Conservation (phyloP, 352 stramenopile genomes). For the Phytopythium ostracodes region DNA sequence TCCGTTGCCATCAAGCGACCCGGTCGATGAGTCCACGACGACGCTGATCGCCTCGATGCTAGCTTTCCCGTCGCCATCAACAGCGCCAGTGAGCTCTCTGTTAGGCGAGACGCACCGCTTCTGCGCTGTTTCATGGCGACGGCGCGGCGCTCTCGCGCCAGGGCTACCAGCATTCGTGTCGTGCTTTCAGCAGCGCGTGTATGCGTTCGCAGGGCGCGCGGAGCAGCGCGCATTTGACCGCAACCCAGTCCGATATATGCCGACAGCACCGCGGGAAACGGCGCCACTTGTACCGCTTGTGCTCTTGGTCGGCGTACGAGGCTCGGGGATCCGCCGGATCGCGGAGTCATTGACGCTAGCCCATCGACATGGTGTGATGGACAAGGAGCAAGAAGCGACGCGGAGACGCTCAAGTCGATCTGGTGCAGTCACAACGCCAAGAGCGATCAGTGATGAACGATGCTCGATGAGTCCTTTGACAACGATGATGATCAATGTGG, state of each 20-base stretch:
- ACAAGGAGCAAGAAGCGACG: not conserved
- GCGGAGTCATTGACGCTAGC: conserved; percentile 4
- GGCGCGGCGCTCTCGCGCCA: conserved; percentile 32
- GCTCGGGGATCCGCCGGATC: conserved; percentile 14
- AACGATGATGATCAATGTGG: conserved; percentile 15
- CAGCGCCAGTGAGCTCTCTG: conserved; percentile 9
- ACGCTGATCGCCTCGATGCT: conserved; percentile 2
- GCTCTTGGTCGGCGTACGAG: conserved; percentile 50
- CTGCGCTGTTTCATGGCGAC: conserved; percentile 57
- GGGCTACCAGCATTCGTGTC: conserved; percentile 33
- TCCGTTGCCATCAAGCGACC: not conserved
- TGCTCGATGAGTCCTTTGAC: not conserved
- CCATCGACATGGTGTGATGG: not conserved
- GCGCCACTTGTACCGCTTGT: conserved; percentile 32
- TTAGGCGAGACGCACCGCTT: conserved; percentile 55
- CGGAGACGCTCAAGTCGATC: not conserved
- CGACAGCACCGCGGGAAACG: conserved; percentile 19
- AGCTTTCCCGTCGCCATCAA: not conserved
- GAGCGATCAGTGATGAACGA: not conserved
- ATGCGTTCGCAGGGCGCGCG: conserved; percentile 41
- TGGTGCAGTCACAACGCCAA: not conserved
- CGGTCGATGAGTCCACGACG: not conserved
- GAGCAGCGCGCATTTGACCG: conserved; percentile 45
- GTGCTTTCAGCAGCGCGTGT: conserved; percentile 43
- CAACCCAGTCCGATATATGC: conserved; percentile 44